These are phyloP conservation scores for Ormosia emarginata DNA, from an alignment of 306 rosid species.

Conservation along the genomic window DNA sequence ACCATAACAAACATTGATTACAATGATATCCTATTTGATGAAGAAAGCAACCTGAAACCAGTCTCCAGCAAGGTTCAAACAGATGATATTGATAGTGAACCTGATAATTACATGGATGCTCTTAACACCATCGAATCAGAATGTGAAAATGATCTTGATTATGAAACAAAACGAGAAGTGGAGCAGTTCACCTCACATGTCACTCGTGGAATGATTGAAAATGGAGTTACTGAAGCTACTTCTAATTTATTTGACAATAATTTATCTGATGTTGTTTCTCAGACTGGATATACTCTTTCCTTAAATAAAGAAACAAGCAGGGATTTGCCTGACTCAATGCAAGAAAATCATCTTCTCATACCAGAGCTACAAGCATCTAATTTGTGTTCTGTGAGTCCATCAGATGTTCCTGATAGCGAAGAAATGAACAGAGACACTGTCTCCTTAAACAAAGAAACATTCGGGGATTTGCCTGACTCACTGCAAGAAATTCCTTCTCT, in stretches of 20 bases:
- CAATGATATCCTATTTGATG: slow-evolving; percentile 34
- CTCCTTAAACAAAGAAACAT: slow-evolving; percentile 35
- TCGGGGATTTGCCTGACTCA: slow-evolving; percentile 15
- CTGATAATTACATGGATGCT: slow-evolving; percentile 84
- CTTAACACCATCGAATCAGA: slow-evolving; percentile 89
- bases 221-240: slow-evolving; percentile 35
- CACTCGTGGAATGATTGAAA: slow-evolving; percentile 35
- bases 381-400: background rate
- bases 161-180: slow-evolving; percentile 66
- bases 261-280: slow-evolving; percentile 40
- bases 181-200: slow-evolving; percentile 28
- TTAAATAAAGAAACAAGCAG: slow-evolving; percentile 26
- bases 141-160: slow-evolving; percentile 75
- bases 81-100: slow-evolving; percentile 78
- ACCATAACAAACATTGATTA: slow-evolving; percentile 35
- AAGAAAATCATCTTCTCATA: slow-evolving; percentile 1
- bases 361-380: slow-evolving; percentile 12
- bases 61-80: slow-evolving; percentile 30
- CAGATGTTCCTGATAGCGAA: slow-evolving; percentile 16
- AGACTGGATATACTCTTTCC: slow-evolving; percentile 35
- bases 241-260: slow-evolving; percentile 33
- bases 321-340: slow-evolving; percentile 23
- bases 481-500: slow-evolving; percentile 24
- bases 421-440: slow-evolving; percentile 23
- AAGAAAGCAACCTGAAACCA: slow-evolving; percentile 39